These are phyloP conservation scores for Lentinus tigrinus DNA, from an alignment of 768 basidiomycete genomes.

Conservation along the genomic window DNA sequence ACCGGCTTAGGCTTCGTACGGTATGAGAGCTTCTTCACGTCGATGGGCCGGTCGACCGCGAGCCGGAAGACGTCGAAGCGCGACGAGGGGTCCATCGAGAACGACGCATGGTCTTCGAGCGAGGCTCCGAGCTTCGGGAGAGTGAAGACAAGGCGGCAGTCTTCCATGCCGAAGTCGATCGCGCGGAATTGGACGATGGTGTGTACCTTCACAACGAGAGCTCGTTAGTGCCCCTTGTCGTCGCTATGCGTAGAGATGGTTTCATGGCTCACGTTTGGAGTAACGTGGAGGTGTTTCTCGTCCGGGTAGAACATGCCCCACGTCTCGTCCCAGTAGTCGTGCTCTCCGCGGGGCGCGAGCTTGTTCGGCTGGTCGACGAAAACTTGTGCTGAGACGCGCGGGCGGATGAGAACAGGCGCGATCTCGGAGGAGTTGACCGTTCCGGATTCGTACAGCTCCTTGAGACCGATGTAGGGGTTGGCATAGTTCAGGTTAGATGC, in stretches of 20 bases:
- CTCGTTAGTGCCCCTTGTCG: too few species aligned
- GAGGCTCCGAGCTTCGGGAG: slow-evolving; percentile 5
- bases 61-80: slow-evolving; percentile 6
- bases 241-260: neutral
- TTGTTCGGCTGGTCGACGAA: slow-evolving; percentile 4
- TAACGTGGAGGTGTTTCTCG: slow-evolving; percentile 2
- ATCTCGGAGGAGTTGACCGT: slow-evolving; percentile 1
- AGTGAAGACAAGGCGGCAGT: slow-evolving; percentile 11
- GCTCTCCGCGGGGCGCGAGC: slow-evolving; percentile 6
- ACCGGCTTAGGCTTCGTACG: neutral
- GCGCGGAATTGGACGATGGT: slow-evolving; percentile 14
- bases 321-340: slow-evolving; percentile 2
- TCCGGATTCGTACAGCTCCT: slow-evolving; percentile 6
- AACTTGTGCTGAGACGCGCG: slow-evolving; percentile 14
- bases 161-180: slow-evolving; percentile 19
- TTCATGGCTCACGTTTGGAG: neutral
- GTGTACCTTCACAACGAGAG: neutral
- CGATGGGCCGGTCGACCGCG: slow-evolving; percentile 2
- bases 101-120: slow-evolving; percentile 1
- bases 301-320: slow-evolving; percentile 2
- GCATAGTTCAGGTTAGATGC: slow-evolving; percentile 7
- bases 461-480: slow-evolving; percentile 11
- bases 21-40: slow-evolving; percentile 10
- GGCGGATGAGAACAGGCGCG: slow-evolving; percentile 8
- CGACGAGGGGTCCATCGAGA: neutral